Evolutionary conservation across 257 asterid genomes (phyloP).

Genomic region (Salvia miltiorrhiza): DNA sequence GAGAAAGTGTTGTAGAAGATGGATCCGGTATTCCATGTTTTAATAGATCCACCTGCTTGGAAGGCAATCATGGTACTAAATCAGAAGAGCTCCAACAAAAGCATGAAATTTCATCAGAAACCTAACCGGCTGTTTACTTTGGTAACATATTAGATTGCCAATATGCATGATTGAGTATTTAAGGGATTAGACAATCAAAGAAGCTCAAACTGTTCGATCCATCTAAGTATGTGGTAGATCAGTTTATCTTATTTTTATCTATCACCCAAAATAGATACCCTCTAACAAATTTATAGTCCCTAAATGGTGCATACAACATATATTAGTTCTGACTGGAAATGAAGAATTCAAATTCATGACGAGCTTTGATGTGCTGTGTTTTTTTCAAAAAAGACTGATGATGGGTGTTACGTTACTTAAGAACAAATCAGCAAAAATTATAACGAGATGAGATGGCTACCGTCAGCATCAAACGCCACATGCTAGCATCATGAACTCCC

Average conservation of each 20-base stretch:
- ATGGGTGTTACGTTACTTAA: neutral
- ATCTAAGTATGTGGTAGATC: neutral
- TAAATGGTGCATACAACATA: neutral
- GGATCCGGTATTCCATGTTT: constrained; percentile 93
- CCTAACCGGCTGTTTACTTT: neutral
- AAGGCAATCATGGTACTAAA: constrained; percentile 5
- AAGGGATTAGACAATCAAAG: neutral
- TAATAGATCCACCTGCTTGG: constrained; percentile 73
- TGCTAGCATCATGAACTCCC: constrained; percentile 75
- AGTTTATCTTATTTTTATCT: neutral
- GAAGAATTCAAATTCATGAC: neutral
- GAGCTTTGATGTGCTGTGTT: neutral
- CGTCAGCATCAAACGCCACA: constrained; percentile 93
- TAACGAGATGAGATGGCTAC: constrained; percentile 36
- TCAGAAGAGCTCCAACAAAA: neutral
- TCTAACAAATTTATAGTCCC: neutral
- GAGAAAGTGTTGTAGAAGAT: constrained; percentile 60
- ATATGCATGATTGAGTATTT: neutral
- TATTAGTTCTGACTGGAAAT: neutral
- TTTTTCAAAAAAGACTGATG: neutral
- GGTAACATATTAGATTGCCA: neutral
- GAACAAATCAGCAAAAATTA: too few species aligned
- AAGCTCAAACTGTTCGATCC: neutral
- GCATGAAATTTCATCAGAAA: neutral
- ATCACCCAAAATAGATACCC: neutral